Percentiles rank a stretch among this genome's conserved stretches.
These are phyloP conservation scores for Candida boleticola DNA, from an alignment of 805 yeast genomes.

Conservation along the genomic window DNA sequence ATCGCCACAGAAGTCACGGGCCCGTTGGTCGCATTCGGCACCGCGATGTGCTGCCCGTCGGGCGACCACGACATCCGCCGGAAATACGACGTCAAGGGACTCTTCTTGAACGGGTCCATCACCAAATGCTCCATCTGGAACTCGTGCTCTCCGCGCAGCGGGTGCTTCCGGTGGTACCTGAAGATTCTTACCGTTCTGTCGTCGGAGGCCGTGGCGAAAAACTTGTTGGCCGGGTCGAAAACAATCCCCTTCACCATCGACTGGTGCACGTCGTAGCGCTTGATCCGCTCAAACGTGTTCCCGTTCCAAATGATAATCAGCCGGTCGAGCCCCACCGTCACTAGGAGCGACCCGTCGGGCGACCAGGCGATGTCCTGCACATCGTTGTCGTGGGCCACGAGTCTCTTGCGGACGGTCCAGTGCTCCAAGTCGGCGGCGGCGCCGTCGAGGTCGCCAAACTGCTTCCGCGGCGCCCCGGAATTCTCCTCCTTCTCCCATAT, in stretches of 20 bases:
- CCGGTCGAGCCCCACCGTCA: constrained; percentile 92
- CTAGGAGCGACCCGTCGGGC: constrained; percentile 86
- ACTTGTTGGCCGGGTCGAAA: constrained; percentile 97
- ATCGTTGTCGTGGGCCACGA: constrained; percentile 97
- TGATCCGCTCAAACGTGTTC: constrained; percentile 81
- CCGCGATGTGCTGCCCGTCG: constrained; percentile 84
- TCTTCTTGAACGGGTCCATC: constrained; percentile 78
- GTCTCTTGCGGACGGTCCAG: constrained; percentile 90
- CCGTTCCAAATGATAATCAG: constrained; percentile 95
- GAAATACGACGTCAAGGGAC: constrained; percentile 91
- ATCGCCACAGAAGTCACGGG: constrained; percentile 74
- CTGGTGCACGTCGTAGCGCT: constrained; percentile 88
- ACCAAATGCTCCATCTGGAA: constrained; percentile 85
- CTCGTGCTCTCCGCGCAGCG: constrained; percentile 56
- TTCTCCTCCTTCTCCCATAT: constrained; percentile 91
- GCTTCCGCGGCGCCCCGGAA: constrained; percentile 41
- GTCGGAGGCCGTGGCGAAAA: constrained; percentile 95
- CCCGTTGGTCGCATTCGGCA: constrained; percentile 82
- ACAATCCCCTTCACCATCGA: constrained; percentile 95
- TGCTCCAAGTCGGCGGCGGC: constrained; percentile 66
- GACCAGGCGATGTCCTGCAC: constrained; percentile 98
- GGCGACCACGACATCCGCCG: constrained; percentile 88
- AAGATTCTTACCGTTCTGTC: constrained; percentile 89
- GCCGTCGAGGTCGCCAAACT: constrained; percentile 63
- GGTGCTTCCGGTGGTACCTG: constrained; percentile 70